Conservation (phyloP, 2,329 filamentous ascomycete genomes). For the Apiospora rasikravindrae region DNA sequence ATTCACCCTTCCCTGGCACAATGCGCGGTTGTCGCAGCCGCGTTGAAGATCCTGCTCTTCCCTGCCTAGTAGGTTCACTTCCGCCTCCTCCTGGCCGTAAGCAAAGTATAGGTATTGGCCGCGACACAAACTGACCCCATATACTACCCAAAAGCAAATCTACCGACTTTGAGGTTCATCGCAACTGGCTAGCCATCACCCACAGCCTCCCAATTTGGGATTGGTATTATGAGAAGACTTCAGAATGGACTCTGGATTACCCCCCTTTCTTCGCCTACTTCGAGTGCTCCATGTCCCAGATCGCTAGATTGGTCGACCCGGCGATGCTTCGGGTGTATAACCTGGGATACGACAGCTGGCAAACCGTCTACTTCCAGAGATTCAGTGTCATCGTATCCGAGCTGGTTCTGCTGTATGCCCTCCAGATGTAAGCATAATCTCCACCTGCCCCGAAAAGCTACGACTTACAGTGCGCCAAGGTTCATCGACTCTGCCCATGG, state of each 20-base stretch:
- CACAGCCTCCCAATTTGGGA: constrained; percentile 83
- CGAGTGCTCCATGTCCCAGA: constrained; percentile 88
- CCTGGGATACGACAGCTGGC: constrained; percentile 87
- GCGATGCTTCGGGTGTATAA: constrained; percentile 83
- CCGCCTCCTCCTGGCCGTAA: constrained; percentile 10
- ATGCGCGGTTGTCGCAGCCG: constrained; percentile 83
- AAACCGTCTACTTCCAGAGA: constrained; percentile 92
- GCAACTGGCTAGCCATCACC: constrained; percentile 98
- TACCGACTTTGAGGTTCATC: constrained; percentile 97
- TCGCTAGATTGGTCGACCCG: constrained; percentile 77
- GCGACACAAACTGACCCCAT: constrained; percentile 11
- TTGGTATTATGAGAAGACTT: constrained; percentile 98
- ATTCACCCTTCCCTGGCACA: constrained; percentile 86
- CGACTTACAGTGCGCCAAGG: constrained; percentile 46
- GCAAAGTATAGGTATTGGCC: neutral
- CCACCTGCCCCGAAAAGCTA: constrained; percentile 23
- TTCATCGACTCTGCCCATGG: constrained; percentile 75
- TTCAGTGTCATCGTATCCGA: constrained; percentile 87
- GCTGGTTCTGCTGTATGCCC: constrained; percentile 79
- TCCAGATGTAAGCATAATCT: constrained; percentile 66
- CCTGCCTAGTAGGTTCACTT: constrained; percentile 81
- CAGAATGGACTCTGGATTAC: constrained; percentile 99
- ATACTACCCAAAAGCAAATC: constrained; percentile 72
- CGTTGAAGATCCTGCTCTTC: constrained; percentile 90
- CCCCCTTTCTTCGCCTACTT: constrained; percentile 98